A percentile compares a stretch with the other conserved stretches of the same genome.
Conservation (phyloP, 2,329 filamentous ascomycete species). For the Verticillium zaregamsianum region DNA sequence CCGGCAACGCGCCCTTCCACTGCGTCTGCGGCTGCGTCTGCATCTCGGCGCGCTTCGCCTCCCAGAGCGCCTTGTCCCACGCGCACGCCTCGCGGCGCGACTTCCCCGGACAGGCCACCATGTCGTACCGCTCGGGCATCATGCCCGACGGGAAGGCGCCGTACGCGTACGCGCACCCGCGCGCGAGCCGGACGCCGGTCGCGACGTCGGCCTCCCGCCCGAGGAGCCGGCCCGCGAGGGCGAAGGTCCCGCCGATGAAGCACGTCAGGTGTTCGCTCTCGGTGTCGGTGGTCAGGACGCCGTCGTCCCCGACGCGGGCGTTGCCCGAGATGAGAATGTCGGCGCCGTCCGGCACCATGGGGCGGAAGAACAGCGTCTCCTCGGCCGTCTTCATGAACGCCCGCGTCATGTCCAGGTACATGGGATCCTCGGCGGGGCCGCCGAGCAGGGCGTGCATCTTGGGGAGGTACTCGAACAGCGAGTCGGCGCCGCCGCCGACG, state of each 20-base stretch:
- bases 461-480: slow-evolving; percentile 35
- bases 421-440: slow-evolving; percentile 36
- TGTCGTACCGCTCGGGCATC: slow-evolving; percentile 46
- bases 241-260: slow-evolving; percentile 48
- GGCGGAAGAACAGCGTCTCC: slow-evolving; percentile 57
- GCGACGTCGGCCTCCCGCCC: slow-evolving; percentile 35
- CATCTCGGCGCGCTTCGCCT: neutral
- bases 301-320: slow-evolving; percentile 13
- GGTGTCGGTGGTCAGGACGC: slow-evolving; percentile 15
- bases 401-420: slow-evolving; percentile 55
- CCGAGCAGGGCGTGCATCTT: slow-evolving; percentile 53
- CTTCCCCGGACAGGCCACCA: slow-evolving; percentile 30
- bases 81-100: neutral
- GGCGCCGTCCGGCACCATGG: slow-evolving; percentile 42
- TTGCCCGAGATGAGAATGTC: slow-evolving; percentile 49
- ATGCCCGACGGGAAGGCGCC: slow-evolving; percentile 41
- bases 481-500: slow-evolving; percentile 35
- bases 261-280: slow-evolving; percentile 45
- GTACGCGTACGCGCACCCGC: slow-evolving; percentile 50
- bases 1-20: slow-evolving; percentile 35
- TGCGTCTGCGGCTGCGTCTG: neutral
- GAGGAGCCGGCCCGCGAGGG: slow-evolving; percentile 41
- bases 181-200: slow-evolving; percentile 37
- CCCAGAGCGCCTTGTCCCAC: neutral
- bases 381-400: slow-evolving; percentile 51